Evolutionary conservation across 495 filamentous ascomycete species (phyloP).

Genomic region (Pseudotulostoma volvatum): DNA sequence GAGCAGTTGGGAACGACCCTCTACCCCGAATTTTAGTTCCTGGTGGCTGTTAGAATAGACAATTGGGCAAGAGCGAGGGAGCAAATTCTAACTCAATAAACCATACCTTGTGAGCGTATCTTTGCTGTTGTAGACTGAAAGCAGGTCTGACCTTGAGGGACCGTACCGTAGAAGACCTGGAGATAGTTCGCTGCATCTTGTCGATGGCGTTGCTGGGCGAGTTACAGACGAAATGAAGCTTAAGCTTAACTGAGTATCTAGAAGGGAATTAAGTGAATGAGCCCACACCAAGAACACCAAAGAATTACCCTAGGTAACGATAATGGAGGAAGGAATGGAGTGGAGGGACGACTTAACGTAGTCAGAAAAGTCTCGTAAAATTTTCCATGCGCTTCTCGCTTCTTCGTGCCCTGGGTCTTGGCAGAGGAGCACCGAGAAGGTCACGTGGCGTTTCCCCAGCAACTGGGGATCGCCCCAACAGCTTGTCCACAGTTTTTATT

Average conservation of each 20-base stretch:
- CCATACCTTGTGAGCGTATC: slow-evolving; percentile 87
- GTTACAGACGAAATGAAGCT: slow-evolving; percentile 13
- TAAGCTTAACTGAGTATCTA: slow-evolving; percentile 12
- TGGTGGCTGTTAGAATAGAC: slow-evolving; percentile 18
- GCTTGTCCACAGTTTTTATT: no score
- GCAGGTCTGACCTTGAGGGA: slow-evolving; percentile 28
- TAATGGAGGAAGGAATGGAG: slow-evolving; percentile 10
- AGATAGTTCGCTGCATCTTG: slow-evolving; percentile 60
- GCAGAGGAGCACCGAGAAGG: no score
- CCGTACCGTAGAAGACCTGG: slow-evolving; percentile 44
- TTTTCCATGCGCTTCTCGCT: slow-evolving; percentile 33
- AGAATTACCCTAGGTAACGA: slow-evolving; percentile 9
- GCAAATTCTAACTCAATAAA: not conserved
- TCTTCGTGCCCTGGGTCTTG: no score
- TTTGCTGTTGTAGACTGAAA: slow-evolving; percentile 61
- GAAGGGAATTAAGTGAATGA: slow-evolving; percentile 8
- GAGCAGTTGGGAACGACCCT: slow-evolving; percentile 75
- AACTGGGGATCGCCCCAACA: no score
- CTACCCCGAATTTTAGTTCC: slow-evolving; percentile 98
- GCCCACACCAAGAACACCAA: slow-evolving; percentile 20
- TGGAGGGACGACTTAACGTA: slow-evolving; percentile 21
- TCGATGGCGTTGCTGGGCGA: slow-evolving; percentile 7
- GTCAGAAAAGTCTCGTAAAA: slow-evolving; percentile 32
- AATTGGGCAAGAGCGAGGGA: not conserved
- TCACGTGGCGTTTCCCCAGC: no score